These are phyloP conservation scores for Nicotiana knightiana DNA, from an alignment of 257 asterid species.

Conservation along the genomic window DNA sequence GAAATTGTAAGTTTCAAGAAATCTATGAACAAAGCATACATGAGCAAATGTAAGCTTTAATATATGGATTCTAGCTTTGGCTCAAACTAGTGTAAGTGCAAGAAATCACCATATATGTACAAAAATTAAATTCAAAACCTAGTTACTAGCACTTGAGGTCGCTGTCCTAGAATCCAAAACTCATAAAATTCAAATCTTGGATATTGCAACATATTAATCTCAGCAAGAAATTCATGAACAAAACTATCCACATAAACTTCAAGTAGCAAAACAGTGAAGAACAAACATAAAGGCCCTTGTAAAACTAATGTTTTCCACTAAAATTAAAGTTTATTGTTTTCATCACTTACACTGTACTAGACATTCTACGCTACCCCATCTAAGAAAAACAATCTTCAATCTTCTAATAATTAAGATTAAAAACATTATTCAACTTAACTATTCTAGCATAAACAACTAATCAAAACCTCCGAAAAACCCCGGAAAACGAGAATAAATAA, in stretches of 20 bases:
- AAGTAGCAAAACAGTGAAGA: too few species aligned
- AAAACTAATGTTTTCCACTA: neutral
- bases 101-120: neutral
- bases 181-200: too few species aligned
- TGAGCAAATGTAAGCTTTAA: neutral
- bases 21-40: neutral
- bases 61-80: too few species aligned
- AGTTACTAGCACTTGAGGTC: too few species aligned
- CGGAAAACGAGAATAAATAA: neutral
- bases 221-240: neutral
- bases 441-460: neutral
- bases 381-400: neutral
- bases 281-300: too few species aligned
- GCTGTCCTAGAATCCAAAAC: neutral
- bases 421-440: neutral
- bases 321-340: neutral
- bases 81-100: neutral
- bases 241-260: neutral
- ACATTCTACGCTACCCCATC: neutral
- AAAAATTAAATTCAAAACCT: too few species aligned
- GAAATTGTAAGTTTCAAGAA: neutral
- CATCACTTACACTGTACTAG: neutral
- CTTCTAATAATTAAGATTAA: neutral
- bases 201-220: neutral
- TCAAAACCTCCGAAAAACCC: neutral